Conservation (phyloP, 2,329 filamentous ascomycete species). For the Aspergillus fumigatiaffinis region DNA sequence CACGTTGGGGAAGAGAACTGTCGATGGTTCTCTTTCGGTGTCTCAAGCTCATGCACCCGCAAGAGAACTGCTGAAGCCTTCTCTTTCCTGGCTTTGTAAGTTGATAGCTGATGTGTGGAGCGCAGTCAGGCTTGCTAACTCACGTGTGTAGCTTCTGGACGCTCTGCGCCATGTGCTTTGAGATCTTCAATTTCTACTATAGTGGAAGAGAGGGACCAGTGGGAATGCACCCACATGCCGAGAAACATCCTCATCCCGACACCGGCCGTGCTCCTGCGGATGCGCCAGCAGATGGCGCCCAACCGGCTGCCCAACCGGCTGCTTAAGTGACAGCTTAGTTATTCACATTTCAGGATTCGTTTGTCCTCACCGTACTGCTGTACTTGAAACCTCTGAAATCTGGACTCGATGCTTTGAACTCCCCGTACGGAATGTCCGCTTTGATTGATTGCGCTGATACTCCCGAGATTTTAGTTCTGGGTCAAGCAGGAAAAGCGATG, state of each 20-base stretch:
- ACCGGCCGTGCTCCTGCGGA: neutral
- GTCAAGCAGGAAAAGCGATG: no score
- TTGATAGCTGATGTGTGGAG: neutral
- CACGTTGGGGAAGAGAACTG: neutral
- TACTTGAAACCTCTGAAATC: neutral
- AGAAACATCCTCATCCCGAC: neutral
- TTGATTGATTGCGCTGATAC: neutral
- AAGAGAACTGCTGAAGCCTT: conserved; percentile 3
- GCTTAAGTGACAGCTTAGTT: no score
- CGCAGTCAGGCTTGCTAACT: neutral
- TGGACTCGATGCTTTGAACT: neutral
- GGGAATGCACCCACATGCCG: neutral
- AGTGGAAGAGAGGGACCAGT: neutral
- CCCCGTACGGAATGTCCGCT: no score
- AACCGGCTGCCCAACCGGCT: neutral
- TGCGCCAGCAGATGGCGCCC: neutral
- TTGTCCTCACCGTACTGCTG: neutral
- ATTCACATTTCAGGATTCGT: no score
- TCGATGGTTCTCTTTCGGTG: neutral
- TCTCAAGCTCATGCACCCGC: neutral
- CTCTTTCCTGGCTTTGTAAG: conserved; percentile 2
- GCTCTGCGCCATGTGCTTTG: conserved; percentile 11
- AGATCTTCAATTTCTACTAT: conserved; percentile 12
- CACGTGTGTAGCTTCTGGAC: conserved; percentile 9
- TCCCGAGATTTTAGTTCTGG: neutral